Percentiles rank a stretch among this genome's conserved stretches.
phyloP scores from a whole-genome alignment of 169 alveolate genomes.

The Plasmodium adleri region DNA sequence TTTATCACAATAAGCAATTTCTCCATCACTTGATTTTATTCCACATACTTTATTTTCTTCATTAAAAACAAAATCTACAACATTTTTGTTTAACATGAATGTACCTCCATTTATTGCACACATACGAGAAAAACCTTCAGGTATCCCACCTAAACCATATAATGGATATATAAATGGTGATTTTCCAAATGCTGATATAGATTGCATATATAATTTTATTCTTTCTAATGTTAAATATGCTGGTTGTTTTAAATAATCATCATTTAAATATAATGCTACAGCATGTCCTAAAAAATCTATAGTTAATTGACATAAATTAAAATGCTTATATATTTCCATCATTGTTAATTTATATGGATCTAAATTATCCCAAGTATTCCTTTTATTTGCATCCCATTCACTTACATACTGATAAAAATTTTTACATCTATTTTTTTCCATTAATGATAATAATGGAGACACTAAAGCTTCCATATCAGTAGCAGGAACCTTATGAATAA shows the following conservation, averaged over 20 bases:
- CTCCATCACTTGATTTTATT: slow-evolving; percentile 92
- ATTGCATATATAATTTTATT: slow-evolving; percentile 94
- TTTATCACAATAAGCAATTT: slow-evolving; percentile 93
- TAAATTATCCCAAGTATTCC: slow-evolving; percentile 93
- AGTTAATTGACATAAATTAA: slow-evolving; percentile 95
- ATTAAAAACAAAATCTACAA: slow-evolving; percentile 92
- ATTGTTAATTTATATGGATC: slow-evolving; percentile 90
- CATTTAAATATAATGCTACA: slow-evolving; percentile 96
- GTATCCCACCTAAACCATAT: slow-evolving; percentile 98
- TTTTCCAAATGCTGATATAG: slow-evolving; percentile 96
- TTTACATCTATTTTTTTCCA: slow-evolving; percentile 97
- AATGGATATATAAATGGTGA: slow-evolving; percentile 99
- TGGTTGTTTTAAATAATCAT: slow-evolving; percentile 93
- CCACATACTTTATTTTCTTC: slow-evolving; percentile 94
- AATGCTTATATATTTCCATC: slow-evolving; percentile 91
- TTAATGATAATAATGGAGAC: slow-evolving; percentile 96
- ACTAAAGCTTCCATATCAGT: slow-evolving; percentile 97
- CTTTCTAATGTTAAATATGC: slow-evolving; percentile 92
- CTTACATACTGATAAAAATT: slow-evolving; percentile 95
- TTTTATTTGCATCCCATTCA: slow-evolving; percentile 89
- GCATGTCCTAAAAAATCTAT: slow-evolving; percentile 99
- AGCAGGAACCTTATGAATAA: slow-evolving; percentile 98
- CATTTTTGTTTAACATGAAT: slow-evolving; percentile 95
- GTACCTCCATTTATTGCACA: slow-evolving; percentile 98
- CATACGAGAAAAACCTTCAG: slow-evolving; percentile 97